Percentiles rank a stretch among this genome's conserved stretches.
These are phyloP conservation scores for Fusarium torreyae DNA, from an alignment of 2,329 filamentous ascomycete species.

Conservation along the genomic window DNA sequence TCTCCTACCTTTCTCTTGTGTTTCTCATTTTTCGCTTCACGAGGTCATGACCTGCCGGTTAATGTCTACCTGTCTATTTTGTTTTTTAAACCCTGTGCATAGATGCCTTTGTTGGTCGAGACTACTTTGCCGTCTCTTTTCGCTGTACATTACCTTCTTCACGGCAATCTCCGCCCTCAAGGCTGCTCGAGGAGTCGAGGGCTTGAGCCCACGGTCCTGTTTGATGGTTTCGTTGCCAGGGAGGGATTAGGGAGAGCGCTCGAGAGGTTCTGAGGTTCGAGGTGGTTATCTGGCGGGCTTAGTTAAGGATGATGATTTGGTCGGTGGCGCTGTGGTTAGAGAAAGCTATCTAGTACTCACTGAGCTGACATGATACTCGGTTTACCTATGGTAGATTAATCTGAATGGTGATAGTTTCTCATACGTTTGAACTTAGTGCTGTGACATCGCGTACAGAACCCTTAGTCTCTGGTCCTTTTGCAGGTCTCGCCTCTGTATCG, in stretches of 20 bases:
- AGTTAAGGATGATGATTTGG: conserved; percentile 37
- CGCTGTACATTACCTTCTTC: conserved; percentile 53
- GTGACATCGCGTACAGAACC: conserved; percentile 12
- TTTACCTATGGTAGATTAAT: conserved; percentile 41
- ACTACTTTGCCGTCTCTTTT: conserved; percentile 36
- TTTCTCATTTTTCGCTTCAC: conserved; percentile 48
- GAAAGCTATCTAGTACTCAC: conserved; percentile 32
- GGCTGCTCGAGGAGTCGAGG: conserved; percentile 40
- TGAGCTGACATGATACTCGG: conserved; percentile 30
- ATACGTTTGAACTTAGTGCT: conserved; percentile 2
- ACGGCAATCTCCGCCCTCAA: conserved; percentile 49
- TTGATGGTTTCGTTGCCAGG: conserved; percentile 20
- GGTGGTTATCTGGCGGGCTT: conserved; percentile 25
- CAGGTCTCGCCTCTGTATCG: not conserved
- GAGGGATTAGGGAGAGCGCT: not conserved
- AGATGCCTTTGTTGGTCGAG: conserved; percentile 35
- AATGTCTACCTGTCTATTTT: conserved; percentile 55
- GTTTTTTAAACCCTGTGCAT: conserved; percentile 29
- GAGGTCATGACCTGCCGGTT: conserved; percentile 55
- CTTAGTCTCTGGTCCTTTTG: conserved; percentile 13
- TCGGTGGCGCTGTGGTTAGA: conserved; percentile 19
- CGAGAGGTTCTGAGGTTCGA: conserved; percentile 11
- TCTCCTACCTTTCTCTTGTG: conserved; percentile 30
- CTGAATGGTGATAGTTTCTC: conserved; percentile 43
- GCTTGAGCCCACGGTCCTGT: conserved; percentile 17